A percentile compares a stretch with the other conserved stretches of the same genome.
Evolutionary conservation across 176 grass and related monocot genomes (phyloP).

Genomic region (Lolium multiflorum): DNA sequence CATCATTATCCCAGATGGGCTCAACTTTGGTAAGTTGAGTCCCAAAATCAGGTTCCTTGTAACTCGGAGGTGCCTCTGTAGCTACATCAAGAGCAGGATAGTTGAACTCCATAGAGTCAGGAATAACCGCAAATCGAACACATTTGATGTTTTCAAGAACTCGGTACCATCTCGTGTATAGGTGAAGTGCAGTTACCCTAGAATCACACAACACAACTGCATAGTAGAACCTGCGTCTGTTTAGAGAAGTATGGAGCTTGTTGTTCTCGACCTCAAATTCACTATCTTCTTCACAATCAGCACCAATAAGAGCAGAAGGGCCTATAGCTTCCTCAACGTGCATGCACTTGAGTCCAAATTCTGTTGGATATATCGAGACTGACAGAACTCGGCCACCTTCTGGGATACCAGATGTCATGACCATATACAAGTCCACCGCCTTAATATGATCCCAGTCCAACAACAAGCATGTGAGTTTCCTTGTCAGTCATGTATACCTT

Average conservation of each 20-base stretch:
- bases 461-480: slow-evolving; percentile 13
- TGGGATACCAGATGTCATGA: slow-evolving; percentile 79
- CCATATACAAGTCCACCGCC: slow-evolving; percentile 92
- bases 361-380: slow-evolving; percentile 75
- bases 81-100: no score
- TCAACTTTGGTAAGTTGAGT: slow-evolving; percentile 89
- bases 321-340: slow-evolving; percentile 71
- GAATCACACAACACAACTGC: no score
- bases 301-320: slow-evolving; percentile 64
- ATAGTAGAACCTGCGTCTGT: slow-evolving; percentile 48
- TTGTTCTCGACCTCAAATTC: slow-evolving; percentile 59
- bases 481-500: slow-evolving; percentile 47
- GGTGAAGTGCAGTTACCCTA: no score
- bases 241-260: slow-evolving; percentile 77
- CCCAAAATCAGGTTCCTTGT: slow-evolving; percentile 37
- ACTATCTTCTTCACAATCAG: slow-evolving; percentile 13
- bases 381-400: slow-evolving; percentile 71
- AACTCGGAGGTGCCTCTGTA: no score
- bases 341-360: slow-evolving; percentile 88
- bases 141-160: no score
- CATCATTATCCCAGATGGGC: slow-evolving; percentile 80
- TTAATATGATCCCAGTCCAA: slow-evolving; percentile 15
- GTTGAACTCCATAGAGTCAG: no score
- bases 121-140: no score
- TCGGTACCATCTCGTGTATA: no score